Conservation (phyloP, 2,329 filamentous ascomycete genomes). For the Didymella segeticola region DNA sequence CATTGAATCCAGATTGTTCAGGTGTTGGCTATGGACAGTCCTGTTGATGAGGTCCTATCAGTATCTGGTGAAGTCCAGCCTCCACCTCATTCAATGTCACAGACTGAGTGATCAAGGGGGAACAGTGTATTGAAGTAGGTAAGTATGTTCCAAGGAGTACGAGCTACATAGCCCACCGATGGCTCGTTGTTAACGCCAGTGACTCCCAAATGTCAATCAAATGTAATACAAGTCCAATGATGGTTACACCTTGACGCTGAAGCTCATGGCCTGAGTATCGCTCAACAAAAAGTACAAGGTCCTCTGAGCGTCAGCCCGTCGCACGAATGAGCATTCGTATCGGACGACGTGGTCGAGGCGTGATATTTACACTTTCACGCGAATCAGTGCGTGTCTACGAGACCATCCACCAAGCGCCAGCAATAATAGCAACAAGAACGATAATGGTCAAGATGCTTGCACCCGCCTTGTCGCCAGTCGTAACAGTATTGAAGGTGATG, state of each 20-base stretch:
- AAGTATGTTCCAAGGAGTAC: constrained; percentile 3
- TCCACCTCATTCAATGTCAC: background rate
- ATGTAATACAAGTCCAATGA: constrained; percentile 9
- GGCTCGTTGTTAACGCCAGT: constrained; percentile 7
- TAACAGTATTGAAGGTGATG: constrained; percentile 50
- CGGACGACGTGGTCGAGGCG: background rate
- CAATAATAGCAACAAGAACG: constrained; percentile 62
- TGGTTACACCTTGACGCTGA: background rate
- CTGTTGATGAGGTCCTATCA: background rate
- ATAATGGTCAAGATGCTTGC: constrained; percentile 70
- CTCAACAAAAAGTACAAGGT: constrained; percentile 5
- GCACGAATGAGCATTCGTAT: background rate
- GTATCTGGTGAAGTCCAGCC: background rate
- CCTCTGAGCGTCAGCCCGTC: background rate
- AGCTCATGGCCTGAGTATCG: constrained; percentile 1
- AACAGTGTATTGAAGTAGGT: background rate
- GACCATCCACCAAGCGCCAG: constrained; percentile 64
- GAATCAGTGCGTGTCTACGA: constrained; percentile 27
- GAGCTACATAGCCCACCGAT: constrained; percentile 3
- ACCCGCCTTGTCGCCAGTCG: constrained; percentile 70
- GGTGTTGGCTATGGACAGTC: background rate
- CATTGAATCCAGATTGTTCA: background rate
- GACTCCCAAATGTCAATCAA: constrained; percentile 14
- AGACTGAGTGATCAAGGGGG: background rate
- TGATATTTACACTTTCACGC: background rate